A percentile compares a stretch with the other conserved stretches of the same genome.
phyloP scores from a whole-genome alignment of 169 alveolate species.

The Plasmodium vivax region DNA sequence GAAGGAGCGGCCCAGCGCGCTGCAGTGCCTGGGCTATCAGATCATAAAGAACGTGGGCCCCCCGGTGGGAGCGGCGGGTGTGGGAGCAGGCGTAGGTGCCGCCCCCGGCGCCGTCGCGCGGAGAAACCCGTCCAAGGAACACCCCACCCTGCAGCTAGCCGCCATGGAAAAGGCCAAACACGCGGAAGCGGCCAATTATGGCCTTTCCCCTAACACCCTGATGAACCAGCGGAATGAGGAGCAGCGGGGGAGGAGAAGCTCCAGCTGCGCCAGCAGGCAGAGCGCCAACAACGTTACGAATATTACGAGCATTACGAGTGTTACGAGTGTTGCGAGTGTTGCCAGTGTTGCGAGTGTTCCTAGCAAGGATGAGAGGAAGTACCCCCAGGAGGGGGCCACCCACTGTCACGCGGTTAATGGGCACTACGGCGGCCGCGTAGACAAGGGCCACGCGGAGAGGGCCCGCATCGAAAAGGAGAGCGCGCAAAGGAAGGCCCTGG shows the following conservation, averaged over 20 bases:
- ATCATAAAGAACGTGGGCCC: constrained; percentile 78
- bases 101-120: background rate
- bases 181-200: background rate
- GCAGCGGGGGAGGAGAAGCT: constrained; percentile 28
- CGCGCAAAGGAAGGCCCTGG: constrained; percentile 65
- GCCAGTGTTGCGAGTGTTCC: too few relatives aligned
- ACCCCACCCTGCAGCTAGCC: background rate
- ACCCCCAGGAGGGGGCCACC: background rate
- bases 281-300: background rate
- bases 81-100: background rate
- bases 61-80: background rate
- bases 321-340: too few relatives aligned
- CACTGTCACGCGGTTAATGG: constrained; percentile 12
- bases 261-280: constrained; percentile 71
- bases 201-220: background rate
- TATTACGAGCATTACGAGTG: too few relatives aligned
- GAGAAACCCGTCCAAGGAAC: background rate
- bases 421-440: constrained; percentile 12
- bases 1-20: constrained; percentile 83
- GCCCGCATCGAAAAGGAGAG: constrained; percentile 45
- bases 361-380: constrained; percentile 29
- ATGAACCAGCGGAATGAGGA: constrained; percentile 51
- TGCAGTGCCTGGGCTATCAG: constrained; percentile 81
- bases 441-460: constrained; percentile 45
- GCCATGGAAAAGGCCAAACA: background rate